Base-by-base conservation (phyloP, 2,329 filamentous ascomycete genomes). In the Diaporthe citriasiana region DNA sequence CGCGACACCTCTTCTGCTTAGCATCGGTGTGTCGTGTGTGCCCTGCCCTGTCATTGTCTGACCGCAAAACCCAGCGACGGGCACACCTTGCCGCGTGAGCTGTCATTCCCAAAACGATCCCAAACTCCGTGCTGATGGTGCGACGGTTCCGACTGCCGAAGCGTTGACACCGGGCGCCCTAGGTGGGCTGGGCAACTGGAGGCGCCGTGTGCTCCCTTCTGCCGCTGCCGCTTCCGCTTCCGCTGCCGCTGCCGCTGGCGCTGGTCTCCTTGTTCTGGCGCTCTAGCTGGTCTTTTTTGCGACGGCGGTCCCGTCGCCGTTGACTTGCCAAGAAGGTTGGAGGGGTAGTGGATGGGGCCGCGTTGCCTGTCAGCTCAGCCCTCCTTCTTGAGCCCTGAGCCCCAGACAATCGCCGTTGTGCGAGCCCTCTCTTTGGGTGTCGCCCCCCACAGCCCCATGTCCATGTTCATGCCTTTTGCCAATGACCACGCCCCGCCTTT, bases 71-170 rank as follows among this genome's bases (percentile, higher is more conserved):
- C 35, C 57, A 15, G 22, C 59, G 30, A n/a, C 59, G 59, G 59
- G 40, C 59, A 63, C 59, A 47, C 59, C 59, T 63, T 63, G 47
- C 63, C 15, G 47, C 33, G 47, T 47, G 47, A 68, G 63, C 63
- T 53, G 70, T 63, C 70, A 63, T 53, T 71, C 70, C 70, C 45
- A 71, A 53, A 63, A 59, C 56, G 56, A 53, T n/a, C 33, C 56
- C 50, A 63, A 53, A 53, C 70, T 55, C 70, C 56, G 70, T 45
- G 70, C 56, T 42, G 56, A 71, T 71, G 56, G 33, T 63, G 70
- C 45, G 70, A 63, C 35, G 59, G 45, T 63, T 71, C 56, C 56
- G 69, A 60, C 59, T 71, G 45, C 56, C 69, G 69, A 71, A 63
- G 33, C 19, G 19, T 17, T 70, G 69, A 60, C 69, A 60, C 33